Evolutionary conservation across 2,329 filamentous ascomycete species (phyloP).

Genomic region (Colletotrichum plurivorum): DNA sequence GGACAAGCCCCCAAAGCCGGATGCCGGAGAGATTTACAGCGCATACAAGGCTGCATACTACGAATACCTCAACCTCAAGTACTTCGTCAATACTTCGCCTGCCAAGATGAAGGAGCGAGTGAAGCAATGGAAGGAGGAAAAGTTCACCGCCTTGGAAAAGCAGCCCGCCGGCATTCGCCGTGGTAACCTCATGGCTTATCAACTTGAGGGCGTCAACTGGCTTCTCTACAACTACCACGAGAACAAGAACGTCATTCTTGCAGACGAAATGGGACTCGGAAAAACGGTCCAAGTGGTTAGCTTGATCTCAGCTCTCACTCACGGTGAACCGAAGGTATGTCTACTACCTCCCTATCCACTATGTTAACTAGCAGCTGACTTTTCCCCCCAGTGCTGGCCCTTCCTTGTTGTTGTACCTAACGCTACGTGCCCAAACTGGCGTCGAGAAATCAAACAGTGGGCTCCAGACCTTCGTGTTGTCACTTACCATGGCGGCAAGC

Average conservation of each 20-base stretch:
- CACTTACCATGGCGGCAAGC: slow-evolving; percentile 87
- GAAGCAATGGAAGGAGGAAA: slow-evolving; percentile 72
- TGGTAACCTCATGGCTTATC: slow-evolving; percentile 92
- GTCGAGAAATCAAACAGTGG: slow-evolving; percentile 95
- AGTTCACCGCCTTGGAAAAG: slow-evolving; percentile 78
- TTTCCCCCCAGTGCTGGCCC: slow-evolving; percentile 76
- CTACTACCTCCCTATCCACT: neutral
- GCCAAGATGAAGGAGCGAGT: slow-evolving; percentile 77
- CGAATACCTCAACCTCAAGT: slow-evolving; percentile 86
- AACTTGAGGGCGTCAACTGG: slow-evolving; percentile 95
- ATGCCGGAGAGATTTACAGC: slow-evolving; percentile 77
- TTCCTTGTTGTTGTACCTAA: slow-evolving; percentile 96
- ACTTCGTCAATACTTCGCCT: slow-evolving; percentile 72
- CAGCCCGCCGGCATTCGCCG: slow-evolving; percentile 83
- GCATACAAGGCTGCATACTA: slow-evolving; percentile 88
- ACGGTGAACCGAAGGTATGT: slow-evolving; percentile 69
- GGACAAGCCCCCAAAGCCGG: slow-evolving; percentile 82
- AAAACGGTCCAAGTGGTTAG: slow-evolving; percentile 96
- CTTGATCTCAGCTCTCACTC: slow-evolving; percentile 81
- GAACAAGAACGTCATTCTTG: slow-evolving; percentile 88
- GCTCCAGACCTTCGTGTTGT: slow-evolving; percentile 88
- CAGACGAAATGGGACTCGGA: slow-evolving; percentile 98
- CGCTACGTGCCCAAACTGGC: slow-evolving; percentile 97
- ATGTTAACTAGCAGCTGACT: slow-evolving; percentile 37
- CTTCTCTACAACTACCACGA: slow-evolving; percentile 90